A percentile compares a stretch with the other conserved stretches of the same genome.
Conservation (phyloP, 2,329 filamentous ascomycete genomes). For the Calycina marina region DNA sequence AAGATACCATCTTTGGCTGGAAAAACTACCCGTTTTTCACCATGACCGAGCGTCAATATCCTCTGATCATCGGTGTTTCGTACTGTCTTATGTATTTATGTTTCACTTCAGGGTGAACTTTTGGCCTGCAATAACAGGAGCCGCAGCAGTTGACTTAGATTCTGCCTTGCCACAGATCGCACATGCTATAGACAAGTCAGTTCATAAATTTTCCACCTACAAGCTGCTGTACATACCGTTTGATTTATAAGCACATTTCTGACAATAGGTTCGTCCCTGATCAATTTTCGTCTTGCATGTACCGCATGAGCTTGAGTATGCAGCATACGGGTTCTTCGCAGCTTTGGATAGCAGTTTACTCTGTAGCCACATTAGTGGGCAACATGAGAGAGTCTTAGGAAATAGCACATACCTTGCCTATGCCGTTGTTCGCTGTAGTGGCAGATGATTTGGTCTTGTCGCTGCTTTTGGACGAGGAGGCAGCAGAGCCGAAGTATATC, state of each 20-base stretch:
- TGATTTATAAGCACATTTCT: constrained; percentile 46
- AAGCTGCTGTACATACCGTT: constrained; percentile 31
- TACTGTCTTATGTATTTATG: too few relatives aligned
- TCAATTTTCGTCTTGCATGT: constrained; percentile 50
- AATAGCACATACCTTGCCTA: constrained; percentile 36
- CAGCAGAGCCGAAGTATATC: constrained; percentile 47
- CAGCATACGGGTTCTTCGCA: constrained; percentile 51
- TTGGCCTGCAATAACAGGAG: constrained; percentile 41
- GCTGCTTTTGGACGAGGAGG: constrained; percentile 24
- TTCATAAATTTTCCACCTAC: not conserved
- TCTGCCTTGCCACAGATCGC: constrained; percentile 49
- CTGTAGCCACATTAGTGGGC: constrained; percentile 23
- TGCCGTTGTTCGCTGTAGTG: constrained; percentile 41
- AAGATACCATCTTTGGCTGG: too few relatives aligned
- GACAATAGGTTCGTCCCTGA: constrained; percentile 43
- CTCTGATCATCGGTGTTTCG: too few relatives aligned
- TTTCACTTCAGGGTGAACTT: constrained; percentile 45
- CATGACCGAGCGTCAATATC: too few relatives aligned
- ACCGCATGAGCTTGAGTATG: constrained; percentile 45
- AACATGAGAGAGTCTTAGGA: not conserved
- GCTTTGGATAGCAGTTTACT: constrained; percentile 50
- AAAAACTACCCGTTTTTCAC: too few relatives aligned
- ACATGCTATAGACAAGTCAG: constrained; percentile 31
- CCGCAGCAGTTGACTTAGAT: constrained; percentile 32
- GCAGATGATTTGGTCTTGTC: constrained; percentile 30